phyloP scores from a whole-genome alignment of 805 yeast genomes.

The Sugiyamaella qingdaonensis region DNA sequence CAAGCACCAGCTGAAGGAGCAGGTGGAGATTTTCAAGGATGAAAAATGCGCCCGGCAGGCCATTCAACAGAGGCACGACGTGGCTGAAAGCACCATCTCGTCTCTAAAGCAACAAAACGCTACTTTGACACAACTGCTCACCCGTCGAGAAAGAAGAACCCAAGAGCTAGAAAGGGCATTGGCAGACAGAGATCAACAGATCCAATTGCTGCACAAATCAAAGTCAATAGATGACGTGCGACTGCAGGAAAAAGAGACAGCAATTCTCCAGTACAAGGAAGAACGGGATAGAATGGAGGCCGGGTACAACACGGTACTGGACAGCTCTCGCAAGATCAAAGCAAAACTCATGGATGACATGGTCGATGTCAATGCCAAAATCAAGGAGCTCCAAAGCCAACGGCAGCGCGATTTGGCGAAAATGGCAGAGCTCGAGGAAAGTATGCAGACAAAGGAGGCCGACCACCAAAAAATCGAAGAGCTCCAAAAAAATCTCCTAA shows the following conservation, averaged over 20 bases:
- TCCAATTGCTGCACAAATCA: constrained; percentile 3
- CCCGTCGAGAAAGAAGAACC: constrained; percentile 66
- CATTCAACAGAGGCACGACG: constrained; percentile 23
- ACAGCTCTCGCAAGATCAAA: constrained; percentile 49
- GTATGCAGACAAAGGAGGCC: neutral
- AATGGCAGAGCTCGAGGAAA: constrained; percentile 17
- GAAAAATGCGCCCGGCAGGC: constrained; percentile 51
- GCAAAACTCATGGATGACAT: constrained; percentile 56
- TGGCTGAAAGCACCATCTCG: constrained; percentile 18
- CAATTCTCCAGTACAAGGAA: constrained; percentile 42
- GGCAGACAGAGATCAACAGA: constrained; percentile 6
- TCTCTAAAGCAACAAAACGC: constrained; percentile 73
- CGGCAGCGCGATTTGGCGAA: constrained; percentile 12
- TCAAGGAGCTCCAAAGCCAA: constrained; percentile 13
- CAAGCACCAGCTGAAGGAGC: constrained; percentile 44
- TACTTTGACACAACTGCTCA: constrained; percentile 61
- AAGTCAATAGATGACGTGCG: constrained; percentile 5
- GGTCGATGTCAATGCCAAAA: constrained; percentile 29
- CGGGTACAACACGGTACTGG: constrained; percentile 48
- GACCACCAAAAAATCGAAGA: constrained; percentile 16
- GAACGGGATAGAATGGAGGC: constrained; percentile 47
- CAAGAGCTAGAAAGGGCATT: constrained; percentile 59
- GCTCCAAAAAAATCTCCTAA: constrained; percentile 12
- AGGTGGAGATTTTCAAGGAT: constrained; percentile 40
- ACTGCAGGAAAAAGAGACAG: constrained; percentile 6